Base-by-base conservation (phyloP, 441 rosid species). In the Pelargonium citronellum region DNA sequence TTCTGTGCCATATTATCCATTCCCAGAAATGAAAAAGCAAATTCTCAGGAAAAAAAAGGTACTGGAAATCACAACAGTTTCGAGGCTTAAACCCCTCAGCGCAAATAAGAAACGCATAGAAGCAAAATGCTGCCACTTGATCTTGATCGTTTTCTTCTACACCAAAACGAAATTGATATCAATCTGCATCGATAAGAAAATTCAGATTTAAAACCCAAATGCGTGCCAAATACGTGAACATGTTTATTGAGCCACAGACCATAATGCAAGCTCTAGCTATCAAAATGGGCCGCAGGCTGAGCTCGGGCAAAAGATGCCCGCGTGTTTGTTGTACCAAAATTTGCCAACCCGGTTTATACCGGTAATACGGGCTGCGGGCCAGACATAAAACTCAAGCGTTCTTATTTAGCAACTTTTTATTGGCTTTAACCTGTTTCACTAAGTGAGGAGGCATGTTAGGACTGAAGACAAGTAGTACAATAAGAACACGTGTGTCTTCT, bases 121-220 rank as follows among this genome's bases (percentile, higher is more conserved):
- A 74, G 58, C 67, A 12, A n/a, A 68, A 67, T 51, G 47, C 60
- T 1, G 58, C 19, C 58, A 13, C 17, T 30, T 0, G 15, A 64
- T 5, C 55, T 71, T 57, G 22, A 74, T 49, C 72, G 27, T 66
- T 57, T 61, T 71, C 74, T 15, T 71, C 69, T 12, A 13, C 71
- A 24, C 24, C 53, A 66, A 43, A 34, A n/a, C 60, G 63, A 1
- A 1, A 15, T 71, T 73, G 64, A 74, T 74, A 65, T 67, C 22
- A 71, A 81, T 75, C 84, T 80, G 79, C 78, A 61, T 51, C 66
- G 55, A 11, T 9, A 19, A 53, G 37, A 57, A 67, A 66, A 51
- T n/a, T 8, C 20, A 30, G 30, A 30, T 75, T 71, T 43, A 49
- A 8, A 41, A 16, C 34, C 7, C 11, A 15, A 64, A 4, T 15